Percentiles rank a stretch among this genome's conserved stretches.
phyloP scores from a whole-genome alignment of 2,329 filamentous ascomycete species.

The Colletotrichum siamense region DNA sequence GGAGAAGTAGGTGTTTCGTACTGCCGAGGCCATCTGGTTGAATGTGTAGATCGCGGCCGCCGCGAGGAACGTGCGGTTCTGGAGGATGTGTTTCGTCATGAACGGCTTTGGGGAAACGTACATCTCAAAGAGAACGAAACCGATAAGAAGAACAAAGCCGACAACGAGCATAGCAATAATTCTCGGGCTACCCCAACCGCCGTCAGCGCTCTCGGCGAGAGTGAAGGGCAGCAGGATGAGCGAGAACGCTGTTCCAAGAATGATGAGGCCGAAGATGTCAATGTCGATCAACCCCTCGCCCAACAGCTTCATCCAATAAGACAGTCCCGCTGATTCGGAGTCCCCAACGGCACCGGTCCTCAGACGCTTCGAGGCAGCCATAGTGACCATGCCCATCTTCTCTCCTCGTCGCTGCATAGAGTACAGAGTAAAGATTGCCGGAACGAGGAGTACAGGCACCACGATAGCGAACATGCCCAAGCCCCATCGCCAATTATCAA shows the following conservation, averaged over 20 bases:
- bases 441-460: slow-evolving; percentile 60
- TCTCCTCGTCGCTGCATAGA: slow-evolving; percentile 64
- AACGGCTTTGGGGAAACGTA: slow-evolving; percentile 36
- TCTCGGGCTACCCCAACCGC: slow-evolving; percentile 36
- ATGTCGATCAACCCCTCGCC: slow-evolving; percentile 58
- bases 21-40: slow-evolving; percentile 37
- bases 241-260: slow-evolving; percentile 61
- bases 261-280: slow-evolving; percentile 61
- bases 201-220: slow-evolving; percentile 43
- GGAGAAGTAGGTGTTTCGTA: slow-evolving; percentile 41
- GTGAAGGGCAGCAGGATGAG: slow-evolving; percentile 70
- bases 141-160: slow-evolving; percentile 31
- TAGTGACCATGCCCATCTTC: slow-evolving; percentile 51
- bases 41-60: slow-evolving; percentile 34
- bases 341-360: slow-evolving; percentile 32
- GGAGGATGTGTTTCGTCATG: slow-evolving; percentile 35
- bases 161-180: slow-evolving; percentile 32
- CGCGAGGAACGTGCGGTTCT: slow-evolving; percentile 36
- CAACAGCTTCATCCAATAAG: slow-evolving; percentile 27
- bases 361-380: slow-evolving; percentile 37
- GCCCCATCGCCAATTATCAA: slow-evolving; percentile 64
- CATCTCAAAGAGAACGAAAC: slow-evolving; percentile 38
- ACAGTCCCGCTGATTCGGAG: background rate
- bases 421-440: slow-evolving; percentile 60
- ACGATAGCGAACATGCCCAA: slow-evolving; percentile 69